phyloP scores from a whole-genome alignment of 345 rosid genomes.

The Eucalyptus coolabah region DNA sequence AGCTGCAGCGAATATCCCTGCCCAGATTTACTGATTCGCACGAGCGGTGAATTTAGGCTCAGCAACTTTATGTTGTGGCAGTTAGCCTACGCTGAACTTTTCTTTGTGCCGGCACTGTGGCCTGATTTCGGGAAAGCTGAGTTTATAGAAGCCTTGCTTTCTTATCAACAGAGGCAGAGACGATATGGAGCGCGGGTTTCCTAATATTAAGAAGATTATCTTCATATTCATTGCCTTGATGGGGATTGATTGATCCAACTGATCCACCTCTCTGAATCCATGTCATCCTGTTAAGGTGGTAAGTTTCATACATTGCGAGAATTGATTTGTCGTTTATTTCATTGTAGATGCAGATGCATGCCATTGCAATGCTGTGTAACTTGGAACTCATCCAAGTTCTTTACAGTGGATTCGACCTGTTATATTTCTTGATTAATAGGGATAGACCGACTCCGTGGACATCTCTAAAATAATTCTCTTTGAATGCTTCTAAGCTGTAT shows the following conservation, averaged over 20 bases:
- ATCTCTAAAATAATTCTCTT: not conserved
- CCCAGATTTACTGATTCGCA: slow-evolving; percentile 68
- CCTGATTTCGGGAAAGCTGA: slow-evolving; percentile 66
- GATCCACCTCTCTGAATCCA: not conserved
- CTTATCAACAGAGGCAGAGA: slow-evolving; percentile 63
- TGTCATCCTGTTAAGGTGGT: not conserved
- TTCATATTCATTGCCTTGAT: not conserved
- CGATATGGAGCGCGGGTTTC: slow-evolving; percentile 50
- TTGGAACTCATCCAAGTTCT: not conserved
- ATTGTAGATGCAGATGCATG: not conserved
- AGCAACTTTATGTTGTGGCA: slow-evolving; percentile 85
- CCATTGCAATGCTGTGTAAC: not conserved
- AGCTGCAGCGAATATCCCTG: slow-evolving; percentile 50
- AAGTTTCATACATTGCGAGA: not conserved
- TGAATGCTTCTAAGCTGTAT: not conserved
- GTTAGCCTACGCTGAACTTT: slow-evolving; percentile 74
- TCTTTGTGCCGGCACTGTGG: slow-evolving; percentile 52
- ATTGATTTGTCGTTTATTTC: not conserved
- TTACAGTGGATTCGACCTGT: not conserved
- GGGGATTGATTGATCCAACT: not conserved
- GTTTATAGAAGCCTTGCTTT: slow-evolving; percentile 42
- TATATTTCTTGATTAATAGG: not conserved
- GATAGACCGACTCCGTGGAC: not conserved
- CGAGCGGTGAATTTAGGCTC: slow-evolving; percentile 65
- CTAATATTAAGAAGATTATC: not conserved